These are phyloP conservation scores for Citrus inodora DNA, from an alignment of 345 rosid genomes.

Conservation along the genomic window DNA sequence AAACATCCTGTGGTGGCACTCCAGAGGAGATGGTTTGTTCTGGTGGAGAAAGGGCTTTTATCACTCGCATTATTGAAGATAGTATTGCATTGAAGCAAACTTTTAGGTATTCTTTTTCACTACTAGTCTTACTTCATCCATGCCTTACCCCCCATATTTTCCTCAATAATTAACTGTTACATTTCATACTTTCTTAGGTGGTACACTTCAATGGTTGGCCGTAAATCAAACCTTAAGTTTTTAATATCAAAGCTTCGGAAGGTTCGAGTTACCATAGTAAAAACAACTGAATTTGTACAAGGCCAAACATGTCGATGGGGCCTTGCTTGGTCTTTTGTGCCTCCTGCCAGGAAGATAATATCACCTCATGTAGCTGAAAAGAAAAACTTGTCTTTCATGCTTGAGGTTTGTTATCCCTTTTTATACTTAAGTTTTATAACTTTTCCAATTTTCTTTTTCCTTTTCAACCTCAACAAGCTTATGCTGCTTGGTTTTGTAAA, in stretches of 20 bases:
- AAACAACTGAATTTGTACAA: conserved; percentile 87
- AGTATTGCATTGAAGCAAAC: conserved; percentile 59
- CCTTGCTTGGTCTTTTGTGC: conserved; percentile 86
- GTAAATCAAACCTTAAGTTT: conserved; percentile 72
- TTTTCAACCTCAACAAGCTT: background rate
- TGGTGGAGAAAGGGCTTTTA: conserved; percentile 88
- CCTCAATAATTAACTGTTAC: background rate
- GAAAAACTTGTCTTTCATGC: conserved; percentile 58
- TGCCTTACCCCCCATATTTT: background rate
- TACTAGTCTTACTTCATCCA: background rate
- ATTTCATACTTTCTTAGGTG: conserved; percentile 44
- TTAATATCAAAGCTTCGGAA: conserved; percentile 69
- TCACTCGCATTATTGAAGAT: conserved; percentile 70
- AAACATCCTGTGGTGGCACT: conserved; percentile 93
- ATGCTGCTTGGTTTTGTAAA: background rate
- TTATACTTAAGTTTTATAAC: background rate
- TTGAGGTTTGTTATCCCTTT: conserved; percentile 51
- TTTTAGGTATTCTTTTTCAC: conserved; percentile 42
- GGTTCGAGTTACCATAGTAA: conserved; percentile 67
- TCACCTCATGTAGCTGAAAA: conserved; percentile 41
- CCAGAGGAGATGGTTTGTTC: conserved; percentile 79
- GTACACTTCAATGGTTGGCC: conserved; percentile 94
- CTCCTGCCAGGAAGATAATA: conserved; percentile 57
- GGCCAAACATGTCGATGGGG: conserved; percentile 95
- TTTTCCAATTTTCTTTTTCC: conserved; percentile 4